phyloP scores from a whole-genome alignment of 2,329 filamentous ascomycete genomes.

The Daldinia sp. region DNA sequence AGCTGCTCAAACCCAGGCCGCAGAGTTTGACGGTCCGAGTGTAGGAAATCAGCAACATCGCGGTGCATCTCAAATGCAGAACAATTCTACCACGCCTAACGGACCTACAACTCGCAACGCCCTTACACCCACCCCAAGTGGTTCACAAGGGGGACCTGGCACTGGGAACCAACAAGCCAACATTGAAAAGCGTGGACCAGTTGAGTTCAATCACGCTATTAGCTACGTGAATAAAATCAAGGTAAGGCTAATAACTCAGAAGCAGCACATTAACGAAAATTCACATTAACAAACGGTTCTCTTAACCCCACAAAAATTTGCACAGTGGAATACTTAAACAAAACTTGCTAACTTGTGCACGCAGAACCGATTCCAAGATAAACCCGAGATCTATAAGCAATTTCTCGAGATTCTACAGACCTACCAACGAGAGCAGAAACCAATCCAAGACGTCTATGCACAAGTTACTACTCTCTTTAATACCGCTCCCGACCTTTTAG shows the following conservation, averaged over 20 bases:
- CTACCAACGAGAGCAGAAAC: constrained; percentile 97
- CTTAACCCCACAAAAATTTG: constrained; percentile 29
- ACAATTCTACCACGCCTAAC: constrained; percentile 55
- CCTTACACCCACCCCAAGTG: constrained; percentile 70
- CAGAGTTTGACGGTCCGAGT: constrained; percentile 51
- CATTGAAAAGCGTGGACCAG: constrained; percentile 89
- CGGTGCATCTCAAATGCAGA: constrained; percentile 51
- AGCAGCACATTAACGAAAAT: constrained; percentile 4
- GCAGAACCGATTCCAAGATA: constrained; percentile 95
- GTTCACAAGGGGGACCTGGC: constrained; percentile 70
- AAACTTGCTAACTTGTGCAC: constrained; percentile 29
- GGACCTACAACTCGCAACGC: constrained; percentile 64
- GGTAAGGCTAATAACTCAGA: constrained; percentile 65
- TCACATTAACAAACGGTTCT: not conserved
- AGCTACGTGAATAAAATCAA: constrained; percentile 99
- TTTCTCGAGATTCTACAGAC: constrained; percentile 98
- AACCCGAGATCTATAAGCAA: constrained; percentile 99
- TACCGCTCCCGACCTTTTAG: constrained; percentile 90
- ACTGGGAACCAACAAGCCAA: constrained; percentile 70
- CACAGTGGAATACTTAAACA: not conserved
- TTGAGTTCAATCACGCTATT: constrained; percentile 99
- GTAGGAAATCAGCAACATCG: constrained; percentile 49
- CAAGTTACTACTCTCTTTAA: constrained; percentile 96
- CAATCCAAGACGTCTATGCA: constrained; percentile 97
- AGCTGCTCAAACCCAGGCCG: constrained; percentile 53